phyloP scores from a whole-genome alignment of 2,329 filamentous ascomycete genomes.

The Paraphaeosphaeria sporulosa region DNA sequence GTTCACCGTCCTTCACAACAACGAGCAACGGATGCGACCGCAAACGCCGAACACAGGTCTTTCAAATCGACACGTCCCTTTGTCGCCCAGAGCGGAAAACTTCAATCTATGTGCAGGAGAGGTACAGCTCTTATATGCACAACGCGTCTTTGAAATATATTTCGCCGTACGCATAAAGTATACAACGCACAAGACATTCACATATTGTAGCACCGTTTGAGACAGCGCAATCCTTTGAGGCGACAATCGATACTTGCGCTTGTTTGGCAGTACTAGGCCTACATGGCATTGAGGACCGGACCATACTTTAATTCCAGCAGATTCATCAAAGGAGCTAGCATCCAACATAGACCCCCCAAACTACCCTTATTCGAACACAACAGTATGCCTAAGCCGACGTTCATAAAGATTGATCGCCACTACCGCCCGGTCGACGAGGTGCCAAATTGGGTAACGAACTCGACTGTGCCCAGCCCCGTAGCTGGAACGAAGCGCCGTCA shows the following conservation, averaged over 20 bases:
- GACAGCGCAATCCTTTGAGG: neutral
- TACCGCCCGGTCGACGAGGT: neutral
- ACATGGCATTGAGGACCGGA: neutral
- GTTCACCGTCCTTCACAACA: neutral
- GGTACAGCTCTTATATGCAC: neutral
- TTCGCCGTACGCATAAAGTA: neutral
- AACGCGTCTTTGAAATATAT: neutral
- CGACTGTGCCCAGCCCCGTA: too few species aligned
- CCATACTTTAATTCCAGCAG: neutral
- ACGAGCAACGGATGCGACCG: neutral
- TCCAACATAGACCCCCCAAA: neutral
- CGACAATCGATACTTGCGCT: neutral
- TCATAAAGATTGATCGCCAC: neutral
- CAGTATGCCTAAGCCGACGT: neutral
- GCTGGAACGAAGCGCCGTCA: neutral
- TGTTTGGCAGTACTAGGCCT: neutral
- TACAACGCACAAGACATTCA: neutral
- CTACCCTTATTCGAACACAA: neutral
- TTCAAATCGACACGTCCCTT: neutral
- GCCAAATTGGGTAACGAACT: neutral
- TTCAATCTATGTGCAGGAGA: neutral
- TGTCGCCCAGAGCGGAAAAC: neutral
- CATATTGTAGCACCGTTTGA: neutral
- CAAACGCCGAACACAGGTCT: neutral
- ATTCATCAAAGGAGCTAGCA: neutral